These are phyloP conservation scores for Fusarium subglutinans DNA, from an alignment of 2,329 filamentous ascomycete species.

Conservation along the genomic window DNA sequence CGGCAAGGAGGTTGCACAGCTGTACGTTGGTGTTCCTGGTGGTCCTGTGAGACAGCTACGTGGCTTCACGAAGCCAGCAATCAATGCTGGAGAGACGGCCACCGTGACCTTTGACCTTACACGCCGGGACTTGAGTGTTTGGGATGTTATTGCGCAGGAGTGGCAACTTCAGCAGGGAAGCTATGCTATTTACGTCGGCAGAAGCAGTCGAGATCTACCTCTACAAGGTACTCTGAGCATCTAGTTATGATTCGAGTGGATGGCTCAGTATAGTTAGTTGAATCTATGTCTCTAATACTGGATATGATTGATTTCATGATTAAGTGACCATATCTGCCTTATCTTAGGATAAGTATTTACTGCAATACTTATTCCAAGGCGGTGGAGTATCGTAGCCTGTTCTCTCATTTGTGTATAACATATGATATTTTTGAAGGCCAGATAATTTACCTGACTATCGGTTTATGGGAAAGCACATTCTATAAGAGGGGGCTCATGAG, in stretches of 20 bases:
- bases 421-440: accelerated
- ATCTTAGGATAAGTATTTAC: too few relatives aligned
- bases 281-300: not conserved
- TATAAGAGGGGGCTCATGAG: accelerated
- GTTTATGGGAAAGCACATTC: accelerated
- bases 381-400: accelerated
- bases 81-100: not conserved
- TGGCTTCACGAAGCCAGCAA: not conserved
- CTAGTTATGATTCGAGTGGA: accelerated
- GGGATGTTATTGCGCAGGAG: slow-evolving; percentile 5
- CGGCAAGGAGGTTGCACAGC: slow-evolving; percentile 1
- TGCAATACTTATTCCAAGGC: not conserved
- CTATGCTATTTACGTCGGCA: not conserved
- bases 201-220: slow-evolving; percentile 12
- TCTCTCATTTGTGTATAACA: not conserved
- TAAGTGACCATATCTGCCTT: accelerated
- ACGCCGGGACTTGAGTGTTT: not conserved
- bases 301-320: too few relatives aligned
- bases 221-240: not conserved
- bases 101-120: not conserved
- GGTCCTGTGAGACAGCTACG: not conserved
- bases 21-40: not conserved
- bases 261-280: not conserved
- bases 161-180: slow-evolving; percentile 9
- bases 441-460: accelerated